Conservation (phyloP, 1,284 basidiomycete species). For the Cryptococcus floricola region DNA sequence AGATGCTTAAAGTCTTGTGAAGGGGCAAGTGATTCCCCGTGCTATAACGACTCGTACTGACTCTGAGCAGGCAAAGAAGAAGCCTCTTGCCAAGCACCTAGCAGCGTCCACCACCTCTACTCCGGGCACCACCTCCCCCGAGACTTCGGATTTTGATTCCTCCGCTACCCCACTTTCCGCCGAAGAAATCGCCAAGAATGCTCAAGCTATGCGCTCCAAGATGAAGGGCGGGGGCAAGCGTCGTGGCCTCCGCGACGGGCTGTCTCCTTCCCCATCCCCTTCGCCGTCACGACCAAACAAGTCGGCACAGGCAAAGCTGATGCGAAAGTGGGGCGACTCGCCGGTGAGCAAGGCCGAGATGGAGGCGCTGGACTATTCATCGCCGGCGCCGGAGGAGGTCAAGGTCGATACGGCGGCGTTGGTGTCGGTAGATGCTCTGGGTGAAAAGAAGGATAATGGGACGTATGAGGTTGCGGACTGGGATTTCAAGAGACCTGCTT, state of each 20-base stretch:
- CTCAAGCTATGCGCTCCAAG: conserved; percentile 81
- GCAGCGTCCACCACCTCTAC: too few relatives aligned
- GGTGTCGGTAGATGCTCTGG: conserved; percentile 43
- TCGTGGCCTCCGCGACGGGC: conserved; percentile 51
- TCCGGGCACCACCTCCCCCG: conserved; percentile 30
- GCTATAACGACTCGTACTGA: neutral
- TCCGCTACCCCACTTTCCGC: conserved; percentile 49
- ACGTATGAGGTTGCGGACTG: conserved; percentile 93
- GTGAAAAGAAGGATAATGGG: conserved; percentile 73
- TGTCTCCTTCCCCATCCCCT: conserved; percentile 32
- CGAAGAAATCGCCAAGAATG: conserved; percentile 85
- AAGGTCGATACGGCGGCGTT: conserved; percentile 16
- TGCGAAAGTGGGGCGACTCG: conserved; percentile 88
- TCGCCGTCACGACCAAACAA: conserved; percentile 34
- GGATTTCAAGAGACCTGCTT: conserved; percentile 56
- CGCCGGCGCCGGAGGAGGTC: conserved; percentile 50
- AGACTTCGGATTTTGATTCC: conserved; percentile 20
- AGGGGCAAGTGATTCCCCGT: neutral
- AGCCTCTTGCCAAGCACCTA: too few relatives aligned
- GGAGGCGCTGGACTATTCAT: conserved; percentile 76
- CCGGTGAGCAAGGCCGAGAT: conserved; percentile 76
- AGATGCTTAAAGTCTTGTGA: conserved; percentile 41
- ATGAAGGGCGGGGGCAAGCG: conserved; percentile 54
- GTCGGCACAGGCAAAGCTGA: conserved; percentile 62
- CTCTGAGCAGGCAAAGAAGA: neutral